phyloP scores from a whole-genome alignment of 2,329 filamentous ascomycete genomes.

The Mariannaea sp. region DNA sequence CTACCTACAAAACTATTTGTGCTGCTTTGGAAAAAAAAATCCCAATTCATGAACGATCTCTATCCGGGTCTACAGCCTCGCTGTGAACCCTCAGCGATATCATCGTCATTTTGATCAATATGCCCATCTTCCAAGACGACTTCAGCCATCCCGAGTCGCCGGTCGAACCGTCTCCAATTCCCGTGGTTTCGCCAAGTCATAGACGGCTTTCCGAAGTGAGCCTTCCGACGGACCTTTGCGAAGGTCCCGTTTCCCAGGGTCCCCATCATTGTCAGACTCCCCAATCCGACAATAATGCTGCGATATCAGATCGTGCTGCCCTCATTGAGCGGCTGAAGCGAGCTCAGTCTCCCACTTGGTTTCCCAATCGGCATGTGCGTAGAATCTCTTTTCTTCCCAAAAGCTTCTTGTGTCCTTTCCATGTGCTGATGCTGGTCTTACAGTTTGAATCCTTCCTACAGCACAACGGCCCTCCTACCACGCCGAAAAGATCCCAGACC shows the following conservation, averaged over 20 bases:
- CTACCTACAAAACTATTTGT: neutral
- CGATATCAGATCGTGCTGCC: constrained; percentile 69
- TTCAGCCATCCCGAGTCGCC: constrained; percentile 43
- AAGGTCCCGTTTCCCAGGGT: constrained; percentile 57
- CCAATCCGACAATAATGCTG: constrained; percentile 32
- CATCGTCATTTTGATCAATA: constrained; percentile 36
- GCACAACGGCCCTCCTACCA: constrained; percentile 23
- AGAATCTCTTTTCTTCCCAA: neutral
- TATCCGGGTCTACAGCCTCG: constrained; percentile 26
- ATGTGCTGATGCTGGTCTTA: constrained; percentile 14
- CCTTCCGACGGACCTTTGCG: constrained; percentile 64
- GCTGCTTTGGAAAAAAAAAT: neutral
- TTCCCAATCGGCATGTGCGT: constrained; percentile 65
- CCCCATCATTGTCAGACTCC: constrained; percentile 38
- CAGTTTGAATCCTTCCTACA: constrained; percentile 48
- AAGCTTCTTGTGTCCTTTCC: neutral
- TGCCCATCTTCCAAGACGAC: constrained; percentile 65
- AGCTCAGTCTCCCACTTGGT: constrained; percentile 76
- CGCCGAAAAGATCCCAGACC: constrained; percentile 36
- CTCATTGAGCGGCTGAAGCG: constrained; percentile 85
- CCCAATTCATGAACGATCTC: constrained; percentile 29
- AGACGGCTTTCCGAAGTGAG: constrained; percentile 61
- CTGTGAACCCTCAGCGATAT: constrained; percentile 39
- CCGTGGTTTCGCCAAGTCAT: constrained; percentile 22
- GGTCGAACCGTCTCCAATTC: constrained; percentile 33